A percentile compares a stretch with the other conserved stretches of the same genome.
phyloP scores from a whole-genome alignment of 768 basidiomycete genomes.

The Tricholoma sp. region DNA sequence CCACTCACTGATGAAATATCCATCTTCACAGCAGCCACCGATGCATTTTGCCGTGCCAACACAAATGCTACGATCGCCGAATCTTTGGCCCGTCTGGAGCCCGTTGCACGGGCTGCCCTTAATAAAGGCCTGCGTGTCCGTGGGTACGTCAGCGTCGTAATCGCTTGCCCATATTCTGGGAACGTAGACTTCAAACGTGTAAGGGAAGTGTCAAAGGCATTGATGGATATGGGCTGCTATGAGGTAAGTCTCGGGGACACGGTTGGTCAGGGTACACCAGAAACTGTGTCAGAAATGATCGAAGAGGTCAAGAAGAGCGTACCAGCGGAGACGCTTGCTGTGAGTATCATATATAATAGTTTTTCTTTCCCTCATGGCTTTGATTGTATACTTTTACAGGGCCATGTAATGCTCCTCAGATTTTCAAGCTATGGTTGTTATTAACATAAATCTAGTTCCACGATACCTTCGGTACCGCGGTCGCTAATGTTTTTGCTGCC shows the following conservation, averaged over 20 bases:
- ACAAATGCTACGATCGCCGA: slow-evolving; percentile 72
- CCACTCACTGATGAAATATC: slow-evolving; percentile 78
- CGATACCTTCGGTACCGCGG: slow-evolving; percentile 83
- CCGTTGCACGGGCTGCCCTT: slow-evolving; percentile 58
- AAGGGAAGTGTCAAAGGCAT: slow-evolving; percentile 60
- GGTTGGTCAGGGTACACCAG: slow-evolving; percentile 79
- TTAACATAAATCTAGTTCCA: slow-evolving; percentile 55
- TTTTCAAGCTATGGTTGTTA: neutral
- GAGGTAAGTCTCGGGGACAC: slow-evolving; percentile 93
- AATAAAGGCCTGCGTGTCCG: slow-evolving; percentile 63
- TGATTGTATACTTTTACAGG: slow-evolving; percentile 24
- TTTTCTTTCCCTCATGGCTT: neutral
- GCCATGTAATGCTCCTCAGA: slow-evolving; percentile 38
- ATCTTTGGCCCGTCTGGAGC: slow-evolving; percentile 58
- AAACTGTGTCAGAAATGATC: slow-evolving; percentile 61
- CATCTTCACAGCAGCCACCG: slow-evolving; percentile 86
- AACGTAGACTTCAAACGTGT: slow-evolving; percentile 60
- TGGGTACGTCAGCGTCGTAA: slow-evolving; percentile 82
- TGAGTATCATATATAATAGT: slow-evolving; percentile 20
- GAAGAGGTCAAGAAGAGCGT: slow-evolving; percentile 62
- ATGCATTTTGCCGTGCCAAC: slow-evolving; percentile 82
- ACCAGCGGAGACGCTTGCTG: slow-evolving; percentile 67
- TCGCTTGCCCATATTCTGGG: slow-evolving; percentile 87
- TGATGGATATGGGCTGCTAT: slow-evolving; percentile 91
- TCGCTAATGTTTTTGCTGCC: slow-evolving; percentile 71